Conservation (phyloP, 805 yeast genomes). For the Candida ulmi region DNA sequence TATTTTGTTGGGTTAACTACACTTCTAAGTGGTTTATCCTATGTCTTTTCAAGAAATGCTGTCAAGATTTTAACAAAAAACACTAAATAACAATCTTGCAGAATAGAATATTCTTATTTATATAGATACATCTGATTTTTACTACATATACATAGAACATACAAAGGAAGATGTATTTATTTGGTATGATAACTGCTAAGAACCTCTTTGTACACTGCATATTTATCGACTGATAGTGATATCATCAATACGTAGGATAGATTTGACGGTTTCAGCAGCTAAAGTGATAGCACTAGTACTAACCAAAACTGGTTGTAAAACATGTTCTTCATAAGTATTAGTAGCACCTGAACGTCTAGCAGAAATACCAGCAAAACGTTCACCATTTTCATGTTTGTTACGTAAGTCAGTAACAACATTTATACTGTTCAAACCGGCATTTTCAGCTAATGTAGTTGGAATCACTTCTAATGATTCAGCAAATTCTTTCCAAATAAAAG, state of each 20-base stretch:
- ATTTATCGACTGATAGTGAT: constrained; percentile 80
- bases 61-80: constrained; percentile 42
- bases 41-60: constrained; percentile 65
- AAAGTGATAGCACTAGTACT: constrained; percentile 89
- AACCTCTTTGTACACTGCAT: too few relatives aligned
- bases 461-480: constrained; percentile 91
- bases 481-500: constrained; percentile 43
- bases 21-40: constrained; percentile 69
- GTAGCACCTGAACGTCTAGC: constrained; percentile 92
- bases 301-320: constrained; percentile 92
- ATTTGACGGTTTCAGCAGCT: constrained; percentile 95
- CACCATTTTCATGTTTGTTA: constrained; percentile 87
- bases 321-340: constrained; percentile 89
- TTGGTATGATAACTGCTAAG: too few relatives aligned
- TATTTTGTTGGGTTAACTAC: constrained; percentile 67
- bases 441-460: constrained; percentile 93
- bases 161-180: too few relatives aligned
- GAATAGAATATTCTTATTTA: too few relatives aligned
- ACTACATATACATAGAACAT: too few relatives aligned
- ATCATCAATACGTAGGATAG: constrained; percentile 94
- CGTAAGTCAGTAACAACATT: constrained; percentile 89
- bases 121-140: too few relatives aligned
- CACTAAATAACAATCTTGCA: too few relatives aligned
- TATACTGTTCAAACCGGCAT: constrained; percentile 93
- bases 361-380: constrained; percentile 89